These are phyloP conservation scores for Thozetella sp. DNA, from an alignment of 495 filamentous ascomycete genomes.

Conservation along the genomic window DNA sequence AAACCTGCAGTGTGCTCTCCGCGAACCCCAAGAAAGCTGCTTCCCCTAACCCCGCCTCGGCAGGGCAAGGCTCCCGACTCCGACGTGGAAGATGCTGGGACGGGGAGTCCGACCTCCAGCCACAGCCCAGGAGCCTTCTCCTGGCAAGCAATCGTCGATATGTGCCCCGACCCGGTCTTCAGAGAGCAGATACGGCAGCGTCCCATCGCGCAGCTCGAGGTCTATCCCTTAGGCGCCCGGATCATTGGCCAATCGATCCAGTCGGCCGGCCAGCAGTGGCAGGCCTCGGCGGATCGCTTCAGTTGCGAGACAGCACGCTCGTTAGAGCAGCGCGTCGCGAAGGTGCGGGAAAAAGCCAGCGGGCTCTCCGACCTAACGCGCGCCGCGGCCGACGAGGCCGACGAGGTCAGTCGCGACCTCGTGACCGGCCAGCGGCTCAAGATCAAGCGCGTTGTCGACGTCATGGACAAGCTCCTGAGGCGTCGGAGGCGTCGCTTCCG, in stretches of 20 bases:
- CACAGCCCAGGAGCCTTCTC: conserved; percentile 10
- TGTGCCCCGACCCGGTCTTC: conserved; percentile 23
- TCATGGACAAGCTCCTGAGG: conserved; percentile 73
- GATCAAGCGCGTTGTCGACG: conserved; percentile 76
- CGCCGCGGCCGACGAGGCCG: conserved; percentile 71
- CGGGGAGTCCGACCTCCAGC: neutral
- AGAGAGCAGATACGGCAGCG: conserved; percentile 30
- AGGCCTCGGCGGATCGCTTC: conserved; percentile 50
- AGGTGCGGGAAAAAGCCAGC: conserved; percentile 26
- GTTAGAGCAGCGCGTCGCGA: conserved; percentile 36
- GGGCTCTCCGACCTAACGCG: conserved; percentile 59
- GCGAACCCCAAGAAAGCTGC: neutral
- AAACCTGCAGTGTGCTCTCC: conserved; percentile 18
- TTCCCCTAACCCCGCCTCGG: neutral
- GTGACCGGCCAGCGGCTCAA: conserved; percentile 72
- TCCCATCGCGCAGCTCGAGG: conserved; percentile 56
- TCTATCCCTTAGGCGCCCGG: conserved; percentile 71
- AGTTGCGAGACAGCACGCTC: conserved; percentile 22
- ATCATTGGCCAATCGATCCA: conserved; percentile 61
- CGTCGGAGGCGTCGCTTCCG: conserved; percentile 67
- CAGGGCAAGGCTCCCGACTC: conserved; percentile 7
- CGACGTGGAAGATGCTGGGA: neutral
- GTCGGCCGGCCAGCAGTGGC: conserved; percentile 51
- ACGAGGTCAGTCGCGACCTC: conserved; percentile 71
- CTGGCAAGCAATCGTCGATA: conserved; percentile 33